Base-by-base conservation (phyloP, 1,284 basidiomycete genomes). In the Polyporus tsugae region DNA sequence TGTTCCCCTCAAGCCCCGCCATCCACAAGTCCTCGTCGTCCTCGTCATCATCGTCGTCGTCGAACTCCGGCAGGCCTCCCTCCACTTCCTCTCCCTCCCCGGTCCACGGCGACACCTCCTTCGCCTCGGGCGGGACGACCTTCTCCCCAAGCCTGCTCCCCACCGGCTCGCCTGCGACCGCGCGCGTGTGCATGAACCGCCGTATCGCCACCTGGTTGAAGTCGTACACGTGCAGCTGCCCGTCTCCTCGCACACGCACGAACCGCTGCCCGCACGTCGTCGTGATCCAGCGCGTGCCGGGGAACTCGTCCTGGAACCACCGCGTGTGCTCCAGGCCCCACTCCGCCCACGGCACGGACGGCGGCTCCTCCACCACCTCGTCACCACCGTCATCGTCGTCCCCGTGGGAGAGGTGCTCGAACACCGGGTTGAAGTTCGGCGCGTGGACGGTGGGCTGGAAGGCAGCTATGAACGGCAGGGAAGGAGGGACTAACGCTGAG, bases 251-350 rank as follows among this genome's bases (percentile, higher is more conserved):
- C 62, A 68, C 75, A 39, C 79, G 69, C 38, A 82, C 82, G 58
- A 80, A 81, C 15, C 86, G 78, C 75, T 85, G 83, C 4, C 86
- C 86, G 22, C 79, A 78, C 4, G 84, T 82, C 6, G 82, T 85
- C 55, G 85, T 87, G 62, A 87, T 85, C 84, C 84, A 87, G 22
- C 82, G 78, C 39, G 78, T 81, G 11, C 81, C 76, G 39, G 80
- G 71, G n/a, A 69, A 69, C 36, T 81, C 80, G 25, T 78, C 75
- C 60, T 81, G 77, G 68, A 85, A 79, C 82, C 83, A 86, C 17
- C 85, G 80, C 36, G 83, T 81, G 11, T 77, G 72, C 0, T 65
- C 65, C 4, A 81, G 80, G 3, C 85, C 85, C 86, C 86, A 88
- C 1, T 74, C 69, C 0, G 68, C 63, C 83, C 85, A 87, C 0